Base-by-base conservation (phyloP, 1,284 basidiomycete species). In the Cystobasidium sp. region DNA sequence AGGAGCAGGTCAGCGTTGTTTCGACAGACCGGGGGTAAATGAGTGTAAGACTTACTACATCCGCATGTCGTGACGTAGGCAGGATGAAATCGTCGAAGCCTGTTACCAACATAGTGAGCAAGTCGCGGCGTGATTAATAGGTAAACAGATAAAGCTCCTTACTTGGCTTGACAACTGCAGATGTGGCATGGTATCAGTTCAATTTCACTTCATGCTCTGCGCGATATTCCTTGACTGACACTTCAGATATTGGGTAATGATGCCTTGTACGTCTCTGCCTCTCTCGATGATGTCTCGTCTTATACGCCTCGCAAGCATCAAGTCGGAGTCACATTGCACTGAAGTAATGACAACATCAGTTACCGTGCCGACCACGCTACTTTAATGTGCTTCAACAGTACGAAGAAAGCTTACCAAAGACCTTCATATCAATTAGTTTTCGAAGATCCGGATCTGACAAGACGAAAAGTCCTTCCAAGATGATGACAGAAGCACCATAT, bases 31-130 rank as follows among this genome's bases (percentile, higher is more conserved):
- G 69, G 51, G 55, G 31, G 3, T 10, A n/a, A 16, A 24, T 20
- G 22, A n/a, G 39, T 44, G 31, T 9, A 18, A 22, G 14, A 81
- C 88, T 80, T 77, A 93, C 92, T 62, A 96, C 92, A 80, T 98
- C 94, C 3, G 95, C 94, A 81, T 91, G 87, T 51, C 89, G 87
- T 14, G 93, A 88, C 1, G 92, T 92, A 0, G 94, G 94, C 59
- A 88, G 88, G n/a, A 99, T 94, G 78, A 95, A 97, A 81, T 93
- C 92, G 82, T 99, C 96, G 79, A 91, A 97, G 97, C 95, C 80
- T 91, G 96, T 47, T 1, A 94, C 80, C 90, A 91, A 79, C 18
- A 12, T 39, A 18, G 14, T 18, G 55, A 58, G 22, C 22, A 22
- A 22, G 37, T 18, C 37, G 14, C 3, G 16, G 24, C 64, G 61